Percentiles rank a stretch among this genome's conserved stretches.
Conservation (phyloP, 1,139 yeast genomes). For the Schwanniomyces etchellsii region DNA sequence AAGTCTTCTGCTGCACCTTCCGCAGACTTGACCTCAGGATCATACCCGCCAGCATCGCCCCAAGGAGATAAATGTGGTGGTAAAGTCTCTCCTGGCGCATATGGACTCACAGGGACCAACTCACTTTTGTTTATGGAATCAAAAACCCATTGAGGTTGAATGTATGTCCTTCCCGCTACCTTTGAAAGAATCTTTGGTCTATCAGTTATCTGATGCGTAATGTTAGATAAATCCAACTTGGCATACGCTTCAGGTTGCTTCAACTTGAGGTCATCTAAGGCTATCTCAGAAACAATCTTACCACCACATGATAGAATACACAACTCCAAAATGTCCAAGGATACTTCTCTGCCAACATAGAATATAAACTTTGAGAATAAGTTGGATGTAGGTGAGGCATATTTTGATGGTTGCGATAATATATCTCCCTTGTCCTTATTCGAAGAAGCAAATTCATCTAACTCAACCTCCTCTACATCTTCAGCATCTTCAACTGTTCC, state of each 20-base stretch:
- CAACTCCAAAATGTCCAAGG: slow-evolving; percentile 86
- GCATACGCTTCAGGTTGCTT: slow-evolving; percentile 34
- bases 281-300: slow-evolving; percentile 75
- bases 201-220: slow-evolving; percentile 93
- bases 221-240: slow-evolving; percentile 55
- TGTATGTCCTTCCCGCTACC: slow-evolving; percentile 86
- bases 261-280: slow-evolving; percentile 65
- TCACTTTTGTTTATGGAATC: slow-evolving; percentile 80
- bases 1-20: slow-evolving; percentile 41
- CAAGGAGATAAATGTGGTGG: slow-evolving; percentile 99
- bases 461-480: slow-evolving; percentile 38
- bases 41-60: slow-evolving; percentile 92
- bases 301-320: slow-evolving; percentile 88
- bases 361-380: slow-evolving; percentile 74
- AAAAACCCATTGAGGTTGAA: slow-evolving; percentile 98
- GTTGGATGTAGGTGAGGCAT: slow-evolving; percentile 51
- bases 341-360: slow-evolving; percentile 92
- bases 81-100: slow-evolving; percentile 90
- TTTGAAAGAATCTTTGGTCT: slow-evolving; percentile 76
- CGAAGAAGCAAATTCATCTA: slow-evolving; percentile 67
- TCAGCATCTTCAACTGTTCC: slow-evolving; percentile 33
- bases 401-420: slow-evolving; percentile 73
- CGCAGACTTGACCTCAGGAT: slow-evolving; percentile 57
- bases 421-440: slow-evolving; percentile 69
- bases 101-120: slow-evolving; percentile 69